Evolutionary conservation across 2,329 filamentous ascomycete genomes (phyloP).

Genomic region (Plectosphaerella plurivora): DNA sequence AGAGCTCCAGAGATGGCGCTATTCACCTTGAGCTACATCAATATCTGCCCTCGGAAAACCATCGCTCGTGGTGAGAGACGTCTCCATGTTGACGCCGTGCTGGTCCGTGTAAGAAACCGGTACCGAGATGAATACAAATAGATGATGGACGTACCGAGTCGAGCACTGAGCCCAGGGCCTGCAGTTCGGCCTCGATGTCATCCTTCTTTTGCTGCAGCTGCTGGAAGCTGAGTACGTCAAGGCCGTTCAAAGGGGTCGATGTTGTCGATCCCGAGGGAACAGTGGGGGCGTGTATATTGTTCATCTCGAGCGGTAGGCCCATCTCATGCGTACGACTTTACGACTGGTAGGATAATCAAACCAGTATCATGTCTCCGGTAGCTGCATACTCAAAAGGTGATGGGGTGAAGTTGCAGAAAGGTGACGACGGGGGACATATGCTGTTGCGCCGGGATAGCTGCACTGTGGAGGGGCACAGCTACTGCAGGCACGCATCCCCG

Average conservation of each 20-base stretch:
- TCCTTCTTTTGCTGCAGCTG: conserved; percentile 85
- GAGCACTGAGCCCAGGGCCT: conserved; percentile 78
- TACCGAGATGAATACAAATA: neutral
- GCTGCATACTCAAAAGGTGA: no score
- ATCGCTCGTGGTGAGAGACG: conserved; percentile 78
- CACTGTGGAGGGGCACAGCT: no score
- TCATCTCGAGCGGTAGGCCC: conserved; percentile 36
- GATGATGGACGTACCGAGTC: conserved; percentile 62
- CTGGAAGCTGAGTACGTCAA: conserved; percentile 62
- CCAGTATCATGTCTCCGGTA: no score
- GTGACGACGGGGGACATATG: no score
- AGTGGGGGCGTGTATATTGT: conserved; percentile 54
- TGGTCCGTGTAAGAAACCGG: conserved; percentile 26
- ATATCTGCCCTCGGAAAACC: conserved; percentile 91
- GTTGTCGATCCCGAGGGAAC: conserved; percentile 72
- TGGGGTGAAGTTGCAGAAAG: no score
- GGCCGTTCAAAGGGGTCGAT: conserved; percentile 54
- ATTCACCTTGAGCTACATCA: conserved; percentile 86
- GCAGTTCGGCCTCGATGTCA: conserved; percentile 79
- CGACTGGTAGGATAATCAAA: no score
- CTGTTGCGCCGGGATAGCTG: no score
- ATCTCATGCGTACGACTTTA: neutral
- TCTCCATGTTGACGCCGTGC: conserved; percentile 94
- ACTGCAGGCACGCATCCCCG: no score
- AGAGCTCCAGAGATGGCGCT: neutral